phyloP scores from a whole-genome alignment of 441 rosid species.

The Aleurites moluccanus region DNA sequence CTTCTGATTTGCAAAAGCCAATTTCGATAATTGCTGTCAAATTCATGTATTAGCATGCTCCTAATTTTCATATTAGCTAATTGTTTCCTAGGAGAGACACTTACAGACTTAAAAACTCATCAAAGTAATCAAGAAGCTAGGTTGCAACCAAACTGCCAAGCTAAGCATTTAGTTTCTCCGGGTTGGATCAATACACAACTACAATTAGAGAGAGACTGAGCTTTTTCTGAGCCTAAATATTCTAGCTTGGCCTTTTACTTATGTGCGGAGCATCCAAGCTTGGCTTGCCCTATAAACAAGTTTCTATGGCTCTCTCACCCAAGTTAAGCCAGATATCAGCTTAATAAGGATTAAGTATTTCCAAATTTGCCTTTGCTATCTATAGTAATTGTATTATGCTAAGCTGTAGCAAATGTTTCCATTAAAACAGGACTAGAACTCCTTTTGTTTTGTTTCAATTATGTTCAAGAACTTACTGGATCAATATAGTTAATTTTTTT shows the following conservation, averaged over 20 bases:
- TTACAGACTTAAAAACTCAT: neutral
- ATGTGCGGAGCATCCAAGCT: neutral
- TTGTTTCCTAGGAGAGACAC: neutral
- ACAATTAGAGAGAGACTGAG: neutral
- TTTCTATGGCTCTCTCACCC: neutral
- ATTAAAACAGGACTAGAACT: neutral
- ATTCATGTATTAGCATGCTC: neutral
- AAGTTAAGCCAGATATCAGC: neutral
- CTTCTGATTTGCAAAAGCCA: neutral
- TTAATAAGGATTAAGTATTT: neutral
- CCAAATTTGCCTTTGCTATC: neutral
- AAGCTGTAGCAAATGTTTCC: neutral
- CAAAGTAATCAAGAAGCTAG: neutral
- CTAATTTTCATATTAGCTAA: neutral
- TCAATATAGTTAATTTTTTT: neutral
- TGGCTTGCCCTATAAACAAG: neutral
- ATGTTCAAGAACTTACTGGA: neutral
- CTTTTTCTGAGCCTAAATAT: neutral
- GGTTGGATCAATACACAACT: neutral
- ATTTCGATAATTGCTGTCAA: neutral
- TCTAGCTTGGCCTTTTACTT: neutral
- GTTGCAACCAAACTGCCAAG: neutral
- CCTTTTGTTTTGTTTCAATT: conserved; percentile 8
- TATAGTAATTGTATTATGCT: neutral
- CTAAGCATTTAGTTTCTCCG: neutral